Conservation (phyloP, 129 eudicot genomes). For the Saussurea involucrata region DNA sequence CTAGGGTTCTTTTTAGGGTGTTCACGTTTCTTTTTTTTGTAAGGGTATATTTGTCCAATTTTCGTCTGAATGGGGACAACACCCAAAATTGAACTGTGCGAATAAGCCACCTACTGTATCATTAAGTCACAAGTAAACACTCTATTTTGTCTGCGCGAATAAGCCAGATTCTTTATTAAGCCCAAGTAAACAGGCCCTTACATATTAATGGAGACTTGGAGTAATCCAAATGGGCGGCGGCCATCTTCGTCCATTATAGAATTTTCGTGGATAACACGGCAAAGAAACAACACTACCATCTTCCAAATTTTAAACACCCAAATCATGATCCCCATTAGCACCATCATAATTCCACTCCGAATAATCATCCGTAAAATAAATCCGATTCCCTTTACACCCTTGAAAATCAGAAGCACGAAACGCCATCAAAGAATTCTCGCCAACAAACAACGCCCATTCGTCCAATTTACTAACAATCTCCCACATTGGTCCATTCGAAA, state of each 20-base stretch:
- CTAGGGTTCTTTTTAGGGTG: too few species aligned
- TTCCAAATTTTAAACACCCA: constrained; percentile 64
- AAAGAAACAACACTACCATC: constrained; percentile 63
- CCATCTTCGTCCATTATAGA: constrained; percentile 44
- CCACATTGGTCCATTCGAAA: constrained; percentile 44
- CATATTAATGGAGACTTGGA: constrained; percentile 56
- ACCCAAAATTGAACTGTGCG: too few species aligned
- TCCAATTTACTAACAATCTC: constrained; percentile 47
- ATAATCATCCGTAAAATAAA: constrained; percentile 81
- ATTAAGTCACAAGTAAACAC: too few species aligned
- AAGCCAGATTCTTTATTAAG: too few species aligned
- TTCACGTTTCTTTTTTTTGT: too few species aligned
- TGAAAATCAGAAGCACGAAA: constrained; percentile 51
- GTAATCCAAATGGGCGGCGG: constrained; percentile 80
- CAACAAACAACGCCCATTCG: constrained; percentile 53
- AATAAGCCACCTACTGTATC: too few species aligned
- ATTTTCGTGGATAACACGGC: constrained; percentile 53
- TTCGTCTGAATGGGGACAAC: too few species aligned
- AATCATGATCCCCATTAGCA: constrained; percentile 63
- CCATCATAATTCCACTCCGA: constrained; percentile 60
- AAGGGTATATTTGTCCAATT: too few species aligned
- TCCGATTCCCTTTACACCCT: constrained; percentile 60
- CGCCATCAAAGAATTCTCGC: constrained; percentile 70
- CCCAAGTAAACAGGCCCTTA: too few species aligned
- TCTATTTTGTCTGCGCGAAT: too few species aligned